phyloP scores from a whole-genome alignment of 176 grass and related monocot genomes.

The Coix lacrymajobi region DNA sequence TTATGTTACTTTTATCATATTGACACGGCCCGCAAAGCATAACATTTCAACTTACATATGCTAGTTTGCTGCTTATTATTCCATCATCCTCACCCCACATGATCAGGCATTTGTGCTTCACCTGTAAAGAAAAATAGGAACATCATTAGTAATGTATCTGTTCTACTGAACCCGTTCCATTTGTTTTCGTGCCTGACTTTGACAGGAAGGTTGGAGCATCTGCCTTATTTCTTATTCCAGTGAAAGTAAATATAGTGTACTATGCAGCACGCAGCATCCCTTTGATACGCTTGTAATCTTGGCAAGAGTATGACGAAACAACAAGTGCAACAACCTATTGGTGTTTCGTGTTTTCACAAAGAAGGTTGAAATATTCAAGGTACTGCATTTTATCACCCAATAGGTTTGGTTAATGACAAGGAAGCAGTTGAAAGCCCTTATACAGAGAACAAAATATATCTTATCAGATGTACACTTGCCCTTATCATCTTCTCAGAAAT shows the following conservation, averaged over 20 bases:
- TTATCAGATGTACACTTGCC: neutral
- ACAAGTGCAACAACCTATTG: neutral
- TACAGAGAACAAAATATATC: neutral
- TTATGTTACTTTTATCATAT: neutral
- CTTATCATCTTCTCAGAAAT: neutral
- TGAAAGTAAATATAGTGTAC: neutral
- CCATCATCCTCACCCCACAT: conserved; percentile 88
- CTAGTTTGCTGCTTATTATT: conserved; percentile 68
- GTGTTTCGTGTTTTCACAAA: neutral
- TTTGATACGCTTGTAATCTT: neutral
- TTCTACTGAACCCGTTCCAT: neutral
- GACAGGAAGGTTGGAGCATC: neutral
- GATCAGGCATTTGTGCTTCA: conserved; percentile 75
- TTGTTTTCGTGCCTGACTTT: neutral
- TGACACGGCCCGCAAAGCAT: neutral
- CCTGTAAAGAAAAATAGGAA: conserved; percentile 34
- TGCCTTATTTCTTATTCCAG: neutral
- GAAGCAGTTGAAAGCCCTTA: neutral
- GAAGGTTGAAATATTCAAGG: neutral
- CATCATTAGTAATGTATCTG: neutral
- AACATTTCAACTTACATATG: conserved; percentile 53
- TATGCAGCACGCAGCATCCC: neutral
- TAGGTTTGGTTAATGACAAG: neutral
- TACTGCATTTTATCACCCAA: neutral
- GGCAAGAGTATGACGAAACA: neutral